Conservation (phyloP, 2,329 filamentous ascomycete species). For the Chrysosporium keratinophilum region DNA sequence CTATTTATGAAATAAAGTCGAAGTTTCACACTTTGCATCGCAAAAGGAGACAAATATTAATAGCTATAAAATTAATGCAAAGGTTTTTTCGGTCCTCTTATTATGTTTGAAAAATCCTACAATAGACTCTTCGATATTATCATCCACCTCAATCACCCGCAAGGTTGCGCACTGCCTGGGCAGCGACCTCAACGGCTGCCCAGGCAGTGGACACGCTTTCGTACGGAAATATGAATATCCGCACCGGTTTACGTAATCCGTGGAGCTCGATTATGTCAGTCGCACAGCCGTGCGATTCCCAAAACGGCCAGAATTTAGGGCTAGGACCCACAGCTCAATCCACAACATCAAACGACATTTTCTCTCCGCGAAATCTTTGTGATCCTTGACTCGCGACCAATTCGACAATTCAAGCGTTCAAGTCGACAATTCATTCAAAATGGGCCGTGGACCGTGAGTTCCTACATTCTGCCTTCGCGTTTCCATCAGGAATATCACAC, state of each 20-base stretch:
- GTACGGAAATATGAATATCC: too few relatives aligned
- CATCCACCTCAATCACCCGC: too few relatives aligned
- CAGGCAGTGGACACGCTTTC: too few relatives aligned
- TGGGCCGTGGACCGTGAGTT: constrained; percentile 51
- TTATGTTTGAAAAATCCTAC: too few relatives aligned
- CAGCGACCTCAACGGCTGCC: too few relatives aligned
- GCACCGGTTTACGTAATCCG: too few relatives aligned
- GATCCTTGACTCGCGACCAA: constrained; percentile 14
- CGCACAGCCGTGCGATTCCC: neutral
- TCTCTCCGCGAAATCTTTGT: constrained; percentile 5
- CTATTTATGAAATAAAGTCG: constrained; percentile 47
- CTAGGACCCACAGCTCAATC: constrained; percentile 6
- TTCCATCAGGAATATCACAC: neutral
- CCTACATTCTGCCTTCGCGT: neutral
- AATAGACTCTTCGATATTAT: too few relatives aligned
- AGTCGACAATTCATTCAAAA: constrained; percentile 34
- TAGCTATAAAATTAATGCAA: neutral
- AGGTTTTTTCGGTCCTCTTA: too few relatives aligned
- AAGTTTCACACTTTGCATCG: neutral
- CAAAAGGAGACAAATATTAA: neutral
- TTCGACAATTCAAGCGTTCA: constrained; percentile 15
- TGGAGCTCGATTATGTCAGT: too few relatives aligned
- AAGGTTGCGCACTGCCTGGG: too few relatives aligned
- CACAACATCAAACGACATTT: constrained; percentile 7
- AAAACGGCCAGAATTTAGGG: constrained; percentile 9